Evolutionary conservation across 1,284 basidiomycete species (phyloP), one percentile per base, ranked within the genome.

Genomic region (Gymnopus androsaceus): DNA sequence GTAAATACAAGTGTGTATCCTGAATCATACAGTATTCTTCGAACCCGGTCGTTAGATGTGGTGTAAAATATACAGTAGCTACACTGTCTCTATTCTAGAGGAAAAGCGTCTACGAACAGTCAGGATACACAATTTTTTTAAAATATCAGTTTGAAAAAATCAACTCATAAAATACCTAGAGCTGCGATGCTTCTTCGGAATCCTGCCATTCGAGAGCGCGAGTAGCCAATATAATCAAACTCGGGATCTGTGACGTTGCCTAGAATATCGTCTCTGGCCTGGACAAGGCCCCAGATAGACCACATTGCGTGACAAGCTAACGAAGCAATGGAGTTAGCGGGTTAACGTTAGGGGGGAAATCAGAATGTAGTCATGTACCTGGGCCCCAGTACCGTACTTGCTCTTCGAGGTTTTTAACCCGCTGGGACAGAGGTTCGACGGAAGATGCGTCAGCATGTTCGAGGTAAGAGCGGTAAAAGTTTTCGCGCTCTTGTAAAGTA

Each of bases 241-340:
- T 91, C 91, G 12, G 80, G 80, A 59, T 83, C 76, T 33, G 68
- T 68, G 21, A 80, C 77, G 40, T 79, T 72, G n/a, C 72, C 80
- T 64, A 86, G 82, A 12, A 95, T 66, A 65, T 90, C 85, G 64
- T 95, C 93, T 62, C 85, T 84, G 2, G 92, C 93, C 70, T 95
- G 93, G 9, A 97, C 85, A 58, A 97, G 77, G 3, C 92, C 94
- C 95, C 95, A 98, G 31, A 97, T 75, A 7, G 88, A 84, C 94
- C 95, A 98, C 82, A 90, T 87, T 6, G 83, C 92, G 65, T 94
- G 92, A 25, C 88, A 89, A 4, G 91, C 88, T 53, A 27, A n/a
- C n/a, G 19, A 23, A 34, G 30, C 12, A 31, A 37, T 8, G n/a
- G n/a, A 8, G 19, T 33, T 1, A 52, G 23, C 15, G 3, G 17